phyloP scores from a whole-genome alignment of 1,284 basidiomycete genomes.

The Butyriboletus appendiculatus region DNA sequence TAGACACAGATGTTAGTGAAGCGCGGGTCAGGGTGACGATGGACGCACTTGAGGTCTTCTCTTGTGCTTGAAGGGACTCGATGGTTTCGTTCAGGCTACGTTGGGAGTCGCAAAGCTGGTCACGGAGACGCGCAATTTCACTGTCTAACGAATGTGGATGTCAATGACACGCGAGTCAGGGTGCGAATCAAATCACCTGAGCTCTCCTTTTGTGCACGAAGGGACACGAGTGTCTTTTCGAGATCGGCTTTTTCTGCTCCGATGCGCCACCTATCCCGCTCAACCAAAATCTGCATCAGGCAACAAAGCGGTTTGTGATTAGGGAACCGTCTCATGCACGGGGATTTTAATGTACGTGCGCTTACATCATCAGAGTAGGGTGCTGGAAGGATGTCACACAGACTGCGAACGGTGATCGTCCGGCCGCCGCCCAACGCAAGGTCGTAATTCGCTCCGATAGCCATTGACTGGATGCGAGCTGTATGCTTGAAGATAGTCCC shows the following conservation, averaged over 20 bases:
- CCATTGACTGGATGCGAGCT: slow-evolving; percentile 1
- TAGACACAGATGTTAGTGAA: neutral
- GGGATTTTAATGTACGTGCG: neutral
- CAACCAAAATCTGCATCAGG: neutral
- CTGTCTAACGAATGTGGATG: neutral
- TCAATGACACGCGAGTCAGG: neutral
- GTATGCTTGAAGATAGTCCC: neutral
- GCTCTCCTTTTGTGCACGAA: neutral
- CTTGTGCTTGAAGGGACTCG: neutral
- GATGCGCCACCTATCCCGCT: neutral
- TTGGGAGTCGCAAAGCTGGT: neutral
- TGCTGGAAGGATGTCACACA: neutral
- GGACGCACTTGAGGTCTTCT: neutral
- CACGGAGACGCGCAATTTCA: neutral
- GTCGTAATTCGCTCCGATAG: slow-evolving; percentile 1
- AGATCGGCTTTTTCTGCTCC: too few species aligned
- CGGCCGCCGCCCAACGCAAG: neutral
- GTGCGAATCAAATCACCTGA: neutral
- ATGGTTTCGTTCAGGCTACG: neutral
- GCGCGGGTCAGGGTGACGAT: neutral
- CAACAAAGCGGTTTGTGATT: neutral
- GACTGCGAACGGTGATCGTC: neutral
- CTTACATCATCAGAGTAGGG: neutral
- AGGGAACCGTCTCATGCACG: neutral
- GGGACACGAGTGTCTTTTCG: neutral